phyloP scores from a whole-genome alignment of 257 asterid species.

The Vinca minor region DNA sequence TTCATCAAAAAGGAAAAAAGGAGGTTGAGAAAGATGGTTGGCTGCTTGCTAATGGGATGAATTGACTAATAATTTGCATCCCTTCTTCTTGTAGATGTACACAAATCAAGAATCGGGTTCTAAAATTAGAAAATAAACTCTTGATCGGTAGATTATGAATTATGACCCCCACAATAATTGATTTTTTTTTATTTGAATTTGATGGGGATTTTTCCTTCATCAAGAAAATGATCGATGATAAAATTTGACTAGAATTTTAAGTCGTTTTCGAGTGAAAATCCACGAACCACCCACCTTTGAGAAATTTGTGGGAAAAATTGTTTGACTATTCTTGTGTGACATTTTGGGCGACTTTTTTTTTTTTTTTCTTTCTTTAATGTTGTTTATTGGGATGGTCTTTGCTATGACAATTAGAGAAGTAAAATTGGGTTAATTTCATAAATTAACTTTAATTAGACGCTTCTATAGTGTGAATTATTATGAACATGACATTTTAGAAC shows the following conservation, averaged over 20 bases:
- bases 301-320: neutral
- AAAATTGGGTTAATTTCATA: neutral
- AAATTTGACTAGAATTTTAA: neutral
- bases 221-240: neutral
- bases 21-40: slow-evolving; percentile 1
- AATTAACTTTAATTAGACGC: neutral
- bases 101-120: slow-evolving; percentile 1
- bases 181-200: neutral
- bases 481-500: neutral
- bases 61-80: slow-evolving; percentile 1
- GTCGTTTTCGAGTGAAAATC: neutral
- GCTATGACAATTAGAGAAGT: neutral
- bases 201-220: neutral
- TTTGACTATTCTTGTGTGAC: neutral
- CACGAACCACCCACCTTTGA: neutral
- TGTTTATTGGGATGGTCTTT: neutral
- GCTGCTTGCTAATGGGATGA: slow-evolving; percentile 11
- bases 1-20: too few relatives aligned
- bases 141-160: too few relatives aligned
- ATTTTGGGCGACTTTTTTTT: too few relatives aligned
- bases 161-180: slow-evolving; percentile 2
- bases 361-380: neutral
- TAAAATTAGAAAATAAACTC: neutral
- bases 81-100: neutral
- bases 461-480: too few relatives aligned